Conservation (phyloP, 2,329 filamentous ascomycete species). For the Aspergillus brasiliensis region DNA sequence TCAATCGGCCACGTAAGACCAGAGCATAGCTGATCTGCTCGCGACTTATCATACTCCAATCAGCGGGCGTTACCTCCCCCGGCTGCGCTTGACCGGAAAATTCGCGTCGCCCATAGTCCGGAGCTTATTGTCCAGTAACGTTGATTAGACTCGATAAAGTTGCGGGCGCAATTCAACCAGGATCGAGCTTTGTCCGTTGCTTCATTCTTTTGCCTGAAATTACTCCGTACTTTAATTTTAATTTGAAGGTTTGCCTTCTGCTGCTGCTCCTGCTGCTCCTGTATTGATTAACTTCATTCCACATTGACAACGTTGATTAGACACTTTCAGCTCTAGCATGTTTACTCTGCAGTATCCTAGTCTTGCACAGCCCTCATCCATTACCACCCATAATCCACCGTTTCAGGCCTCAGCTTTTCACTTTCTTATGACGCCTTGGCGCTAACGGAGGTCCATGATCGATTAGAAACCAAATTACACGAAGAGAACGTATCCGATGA, state of each 20-base stretch:
- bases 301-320: too few relatives aligned
- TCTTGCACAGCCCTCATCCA: not conserved
- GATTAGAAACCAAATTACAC: not conserved
- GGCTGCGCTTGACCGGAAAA: not conserved
- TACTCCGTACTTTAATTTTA: not conserved
- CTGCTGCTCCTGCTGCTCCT: too few relatives aligned
- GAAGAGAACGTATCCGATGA: not conserved
- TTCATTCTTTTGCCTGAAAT: conserved; percentile 10
- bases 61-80: not conserved
- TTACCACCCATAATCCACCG: too few relatives aligned
- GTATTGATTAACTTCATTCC: too few relatives aligned
- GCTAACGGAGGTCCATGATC: not conserved
- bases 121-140: conserved; percentile 20
- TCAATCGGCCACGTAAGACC: conserved; percentile 12
- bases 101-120: conserved; percentile 6
- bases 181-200: conserved; percentile 19
- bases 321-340: not conserved
- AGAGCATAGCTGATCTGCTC: not conserved
- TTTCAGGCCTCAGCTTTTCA: not conserved
- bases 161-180: conserved; percentile 15
- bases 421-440: not conserved
- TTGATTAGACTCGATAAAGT: conserved; percentile 19
- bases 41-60: conserved; percentile 11
- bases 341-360: not conserved
- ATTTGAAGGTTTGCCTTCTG: conserved; percentile 8